These are phyloP conservation scores for Pinus tabuliformis DNA, from an alignment of 75 land plant genomes.

Conservation along the genomic window DNA sequence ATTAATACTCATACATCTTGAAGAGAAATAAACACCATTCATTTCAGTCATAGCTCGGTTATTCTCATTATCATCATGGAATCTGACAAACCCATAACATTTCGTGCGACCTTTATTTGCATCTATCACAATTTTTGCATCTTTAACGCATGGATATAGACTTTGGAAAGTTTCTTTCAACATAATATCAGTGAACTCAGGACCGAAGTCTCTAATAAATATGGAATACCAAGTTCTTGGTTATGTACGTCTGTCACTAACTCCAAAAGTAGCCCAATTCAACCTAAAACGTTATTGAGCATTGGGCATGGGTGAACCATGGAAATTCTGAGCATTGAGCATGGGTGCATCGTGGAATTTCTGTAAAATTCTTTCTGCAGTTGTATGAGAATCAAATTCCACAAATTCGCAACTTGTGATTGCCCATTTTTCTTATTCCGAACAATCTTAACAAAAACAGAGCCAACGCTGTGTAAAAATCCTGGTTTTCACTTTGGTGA, in stretches of 20 bases:
- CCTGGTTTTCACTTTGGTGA: no score
- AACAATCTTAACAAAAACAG: slow-evolving; percentile 67
- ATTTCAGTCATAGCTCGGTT: slow-evolving; percentile 88
- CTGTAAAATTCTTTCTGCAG: slow-evolving; percentile 80
- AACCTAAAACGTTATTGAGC: slow-evolving; percentile 73
- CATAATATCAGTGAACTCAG: slow-evolving; percentile 85
- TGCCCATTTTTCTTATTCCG: slow-evolving; percentile 82
- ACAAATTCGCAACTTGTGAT: slow-evolving; percentile 89
- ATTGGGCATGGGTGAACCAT: no score
- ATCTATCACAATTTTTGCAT: slow-evolving; percentile 94
- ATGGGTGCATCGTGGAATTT: slow-evolving; percentile 71
- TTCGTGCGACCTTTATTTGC: slow-evolving; percentile 84
- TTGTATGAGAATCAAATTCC: slow-evolving; percentile 70
- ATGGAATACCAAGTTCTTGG: slow-evolving; percentile 70
- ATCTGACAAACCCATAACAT: slow-evolving; percentile 96
- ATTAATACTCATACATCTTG: slow-evolving; percentile 91
- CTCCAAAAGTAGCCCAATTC: slow-evolving; percentile 87
- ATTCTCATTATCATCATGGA: slow-evolving; percentile 83
- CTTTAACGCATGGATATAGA: slow-evolving; percentile 74
- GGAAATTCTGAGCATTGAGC: no score
- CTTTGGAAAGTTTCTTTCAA: slow-evolving; percentile 80
- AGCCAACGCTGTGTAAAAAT: no score
- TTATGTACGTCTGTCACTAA: slow-evolving; percentile 73
- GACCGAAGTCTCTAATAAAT: slow-evolving; percentile 93
- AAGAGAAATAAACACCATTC: slow-evolving; percentile 81